These are phyloP conservation scores for Myxozyma vanderwaltii DNA, from an alignment of 805 yeast genomes.

Conservation along the genomic window DNA sequence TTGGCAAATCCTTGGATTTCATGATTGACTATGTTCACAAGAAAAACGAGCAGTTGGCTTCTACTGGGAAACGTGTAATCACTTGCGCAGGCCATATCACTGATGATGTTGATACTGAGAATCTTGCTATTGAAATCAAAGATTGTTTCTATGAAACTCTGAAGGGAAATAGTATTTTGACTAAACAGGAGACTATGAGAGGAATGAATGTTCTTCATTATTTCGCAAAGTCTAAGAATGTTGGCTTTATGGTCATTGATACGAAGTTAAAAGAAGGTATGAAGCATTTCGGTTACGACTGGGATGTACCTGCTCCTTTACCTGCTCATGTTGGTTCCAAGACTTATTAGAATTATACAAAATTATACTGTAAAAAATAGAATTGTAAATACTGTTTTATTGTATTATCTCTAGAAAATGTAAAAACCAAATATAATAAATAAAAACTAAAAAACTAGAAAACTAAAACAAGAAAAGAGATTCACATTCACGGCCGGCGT, in stretches of 20 bases:
- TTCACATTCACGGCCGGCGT: background rate
- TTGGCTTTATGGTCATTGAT: slow-evolving; percentile 33
- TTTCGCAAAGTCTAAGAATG: slow-evolving; percentile 25
- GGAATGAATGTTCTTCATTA: slow-evolving; percentile 22
- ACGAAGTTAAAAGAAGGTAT: slow-evolving; percentile 30
- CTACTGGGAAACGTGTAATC: slow-evolving; percentile 25
- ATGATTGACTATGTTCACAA: slow-evolving; percentile 23
- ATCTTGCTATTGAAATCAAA: slow-evolving; percentile 21
- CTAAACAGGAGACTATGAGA: slow-evolving; percentile 25
- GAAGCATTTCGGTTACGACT: slow-evolving; percentile 27
- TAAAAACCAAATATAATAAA: too few species aligned
- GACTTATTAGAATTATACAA: too few species aligned
- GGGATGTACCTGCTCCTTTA: slow-evolving; percentile 26
- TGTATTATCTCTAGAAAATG: too few species aligned
- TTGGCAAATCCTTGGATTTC: slow-evolving; percentile 19
- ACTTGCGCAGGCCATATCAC: slow-evolving; percentile 35
- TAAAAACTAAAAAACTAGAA: too few species aligned
- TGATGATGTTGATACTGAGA: slow-evolving; percentile 30
- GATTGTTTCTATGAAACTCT: slow-evolving; percentile 31
- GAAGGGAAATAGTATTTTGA: slow-evolving; percentile 24
- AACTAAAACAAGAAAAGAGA: background rate
- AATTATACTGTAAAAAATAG: too few species aligned
- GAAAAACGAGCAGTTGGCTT: slow-evolving; percentile 25
- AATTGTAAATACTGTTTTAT: too few species aligned
- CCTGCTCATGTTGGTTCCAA: slow-evolving; percentile 3